A percentile compares a stretch with the other conserved stretches of the same genome.
Evolutionary conservation across 2,329 filamentous ascomycete genomes (phyloP).

Genomic region (Arthroderma uncinatum): DNA sequence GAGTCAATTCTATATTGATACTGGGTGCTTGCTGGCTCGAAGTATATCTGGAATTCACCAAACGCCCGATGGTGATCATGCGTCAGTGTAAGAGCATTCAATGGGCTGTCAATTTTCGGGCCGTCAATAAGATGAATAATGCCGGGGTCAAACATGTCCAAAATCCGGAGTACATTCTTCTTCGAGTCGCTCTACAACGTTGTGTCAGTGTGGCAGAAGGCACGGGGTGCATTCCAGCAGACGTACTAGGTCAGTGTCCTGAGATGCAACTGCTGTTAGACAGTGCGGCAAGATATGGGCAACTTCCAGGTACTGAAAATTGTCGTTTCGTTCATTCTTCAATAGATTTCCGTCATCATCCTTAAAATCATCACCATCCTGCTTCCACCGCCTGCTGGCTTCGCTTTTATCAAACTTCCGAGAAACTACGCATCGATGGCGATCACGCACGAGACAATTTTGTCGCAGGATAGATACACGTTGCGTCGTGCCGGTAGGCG

Average conservation of each 20-base stretch:
- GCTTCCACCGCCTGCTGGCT: slow-evolving; percentile 11
- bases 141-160: slow-evolving; percentile 34
- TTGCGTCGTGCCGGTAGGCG: neutral
- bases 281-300: slow-evolving; percentile 18
- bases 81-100: slow-evolving; percentile 7
- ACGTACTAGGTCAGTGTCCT: slow-evolving; percentile 8
- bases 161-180: slow-evolving; percentile 26
- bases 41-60: slow-evolving; percentile 20
- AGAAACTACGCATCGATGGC: slow-evolving; percentile 16
- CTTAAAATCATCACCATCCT: slow-evolving; percentile 12
- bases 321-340: neutral
- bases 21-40: slow-evolving; percentile 15
- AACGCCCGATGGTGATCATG: neutral
- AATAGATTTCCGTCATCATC: slow-evolving; percentile 15
- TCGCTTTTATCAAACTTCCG: slow-evolving; percentile 15
- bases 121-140: slow-evolving; percentile 30
- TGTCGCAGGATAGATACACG: slow-evolving; percentile 5
- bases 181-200: slow-evolving; percentile 22
- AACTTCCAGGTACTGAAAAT: slow-evolving; percentile 14
- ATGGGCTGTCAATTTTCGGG: slow-evolving; percentile 22
- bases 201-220: slow-evolving; percentile 1
- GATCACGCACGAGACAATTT: slow-evolving; percentile 16
- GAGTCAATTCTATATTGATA: slow-evolving; percentile 20
- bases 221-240: neutral
- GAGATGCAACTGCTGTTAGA: slow-evolving; percentile 7